A percentile compares a stretch with the other conserved stretches of the same genome.
Evolutionary conservation across 352 stramenopile genomes (phyloP).

Genomic region (Phytopythium vexans): DNA sequence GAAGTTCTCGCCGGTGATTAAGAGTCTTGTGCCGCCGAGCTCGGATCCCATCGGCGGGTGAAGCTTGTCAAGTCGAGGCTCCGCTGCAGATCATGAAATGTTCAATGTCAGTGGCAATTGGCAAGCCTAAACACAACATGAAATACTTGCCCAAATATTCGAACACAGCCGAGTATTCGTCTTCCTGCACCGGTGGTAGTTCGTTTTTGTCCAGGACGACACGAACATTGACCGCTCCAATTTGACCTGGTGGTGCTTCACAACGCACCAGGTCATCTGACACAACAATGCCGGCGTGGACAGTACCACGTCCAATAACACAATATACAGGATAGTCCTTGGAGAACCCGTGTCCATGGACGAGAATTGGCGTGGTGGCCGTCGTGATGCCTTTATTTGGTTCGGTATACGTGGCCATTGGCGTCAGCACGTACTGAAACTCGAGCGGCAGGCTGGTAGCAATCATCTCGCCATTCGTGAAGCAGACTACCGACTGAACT

Average conservation of each 20-base stretch:
- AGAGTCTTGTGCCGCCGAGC: slow-evolving; percentile 21
- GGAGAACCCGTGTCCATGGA: slow-evolving; percentile 34
- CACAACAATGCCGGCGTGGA: slow-evolving; percentile 7
- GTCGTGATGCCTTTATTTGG: slow-evolving; percentile 20
- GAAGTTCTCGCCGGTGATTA: slow-evolving; percentile 29
- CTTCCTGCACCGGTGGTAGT: background rate
- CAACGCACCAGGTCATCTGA: slow-evolving; percentile 26
- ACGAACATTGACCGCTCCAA: slow-evolving; percentile 10
- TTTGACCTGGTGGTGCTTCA: slow-evolving; percentile 13
- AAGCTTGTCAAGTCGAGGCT: slow-evolving; percentile 22
- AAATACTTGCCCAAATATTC: slow-evolving; percentile 29
- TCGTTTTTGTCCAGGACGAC: slow-evolving; percentile 6
- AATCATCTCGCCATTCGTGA: slow-evolving; percentile 17
- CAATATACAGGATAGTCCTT: slow-evolving; percentile 20
- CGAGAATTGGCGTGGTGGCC: slow-evolving; percentile 13
- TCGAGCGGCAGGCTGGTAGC: slow-evolving; percentile 5
- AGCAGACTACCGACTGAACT: slow-evolving; percentile 18
- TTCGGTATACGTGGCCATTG: slow-evolving; percentile 8
- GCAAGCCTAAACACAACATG: background rate
- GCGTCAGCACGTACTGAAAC: slow-evolving; percentile 27
- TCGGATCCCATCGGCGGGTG: slow-evolving; percentile 27
- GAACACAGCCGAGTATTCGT: slow-evolving; percentile 13
- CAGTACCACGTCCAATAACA: slow-evolving; percentile 19
- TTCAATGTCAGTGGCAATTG: background rate
- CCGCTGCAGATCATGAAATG: slow-evolving; percentile 13